A percentile compares a stretch with the other conserved stretches of the same genome.
phyloP scores from a whole-genome alignment of 148 eudicot species.

The Rhododendron vialii region DNA sequence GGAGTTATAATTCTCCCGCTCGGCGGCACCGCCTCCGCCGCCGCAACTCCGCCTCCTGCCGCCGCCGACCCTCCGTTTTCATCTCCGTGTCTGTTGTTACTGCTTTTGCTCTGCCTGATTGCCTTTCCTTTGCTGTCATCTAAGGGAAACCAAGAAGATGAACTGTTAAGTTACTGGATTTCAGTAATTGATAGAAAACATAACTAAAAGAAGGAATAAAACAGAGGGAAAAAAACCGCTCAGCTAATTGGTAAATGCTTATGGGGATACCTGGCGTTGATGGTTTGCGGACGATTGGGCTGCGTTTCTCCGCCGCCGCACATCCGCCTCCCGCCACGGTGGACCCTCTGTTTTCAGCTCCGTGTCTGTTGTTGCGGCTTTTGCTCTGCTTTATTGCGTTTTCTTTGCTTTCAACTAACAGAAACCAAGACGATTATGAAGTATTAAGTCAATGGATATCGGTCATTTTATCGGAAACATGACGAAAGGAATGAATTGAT shows the following conservation, averaged over 20 bases:
- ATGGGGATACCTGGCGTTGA: background rate
- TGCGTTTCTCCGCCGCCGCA: background rate
- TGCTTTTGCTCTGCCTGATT: background rate
- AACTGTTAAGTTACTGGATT: background rate
- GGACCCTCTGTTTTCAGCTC: background rate
- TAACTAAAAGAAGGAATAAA: background rate
- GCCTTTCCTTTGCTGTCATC: background rate
- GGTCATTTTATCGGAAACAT: background rate
- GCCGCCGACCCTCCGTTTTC: background rate
- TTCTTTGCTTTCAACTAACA: background rate
- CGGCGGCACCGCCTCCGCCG: slow-evolving; percentile 1
- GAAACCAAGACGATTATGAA: background rate
- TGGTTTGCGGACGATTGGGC: background rate
- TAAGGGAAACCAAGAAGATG: background rate
- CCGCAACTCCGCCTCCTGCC: background rate
- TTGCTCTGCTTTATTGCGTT: background rate
- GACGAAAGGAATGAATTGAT: background rate
- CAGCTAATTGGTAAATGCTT: background rate
- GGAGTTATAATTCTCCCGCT: slow-evolving; percentile 46
- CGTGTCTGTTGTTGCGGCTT: background rate
- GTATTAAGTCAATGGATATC: background rate
- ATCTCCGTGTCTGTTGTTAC: background rate
- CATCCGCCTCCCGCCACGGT: too few species aligned
- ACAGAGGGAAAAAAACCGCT: background rate
- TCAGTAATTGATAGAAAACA: background rate